These are phyloP conservation scores for Starmerella floricola DNA, from an alignment of 805 yeast genomes.

Conservation along the genomic window DNA sequence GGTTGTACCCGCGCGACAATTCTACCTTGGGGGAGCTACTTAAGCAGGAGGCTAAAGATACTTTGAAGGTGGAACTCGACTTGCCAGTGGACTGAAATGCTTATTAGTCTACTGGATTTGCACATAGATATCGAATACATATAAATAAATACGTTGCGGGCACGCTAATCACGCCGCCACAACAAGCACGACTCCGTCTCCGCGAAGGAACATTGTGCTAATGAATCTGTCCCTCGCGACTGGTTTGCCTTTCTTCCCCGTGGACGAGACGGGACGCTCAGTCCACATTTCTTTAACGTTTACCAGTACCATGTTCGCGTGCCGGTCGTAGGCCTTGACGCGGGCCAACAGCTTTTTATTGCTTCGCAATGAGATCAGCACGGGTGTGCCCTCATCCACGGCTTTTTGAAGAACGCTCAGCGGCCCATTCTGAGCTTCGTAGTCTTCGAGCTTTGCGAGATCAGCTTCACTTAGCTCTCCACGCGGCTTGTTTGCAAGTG, in stretches of 20 bases:
- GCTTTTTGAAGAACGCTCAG: slow-evolving; percentile 78
- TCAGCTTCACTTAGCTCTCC: slow-evolving; percentile 72
- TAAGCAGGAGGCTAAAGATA: slow-evolving; percentile 36
- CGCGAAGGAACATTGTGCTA: slow-evolving; percentile 81
- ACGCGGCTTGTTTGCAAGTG: slow-evolving; percentile 58
- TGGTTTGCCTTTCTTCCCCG: slow-evolving; percentile 60
- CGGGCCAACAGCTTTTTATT: slow-evolving; percentile 84
- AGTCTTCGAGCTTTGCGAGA: slow-evolving; percentile 71
- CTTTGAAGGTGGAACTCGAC: slow-evolving; percentile 13
- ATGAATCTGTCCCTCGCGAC: slow-evolving; percentile 66
- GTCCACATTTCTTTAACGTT: slow-evolving; percentile 83
- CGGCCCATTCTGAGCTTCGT: slow-evolving; percentile 84
- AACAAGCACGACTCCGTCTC: slow-evolving; percentile 86
- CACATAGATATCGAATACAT: neutral
- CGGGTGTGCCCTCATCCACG: slow-evolving; percentile 58
- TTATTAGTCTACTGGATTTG: too few relatives aligned
- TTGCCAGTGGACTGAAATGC: slow-evolving; percentile 19
- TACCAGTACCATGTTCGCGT: slow-evolving; percentile 83
- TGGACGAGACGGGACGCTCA: slow-evolving; percentile 45
- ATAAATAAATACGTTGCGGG: too few relatives aligned
- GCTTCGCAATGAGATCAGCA: slow-evolving; percentile 80
- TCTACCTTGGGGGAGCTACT: slow-evolving; percentile 37
- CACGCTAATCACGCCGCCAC: slow-evolving; percentile 37
- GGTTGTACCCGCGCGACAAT: slow-evolving; percentile 71
- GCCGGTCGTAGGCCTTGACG: slow-evolving; percentile 91